phyloP scores from a whole-genome alignment of 192 early-diverging fungal genomes.

The Geranomyces variabilis region DNA sequence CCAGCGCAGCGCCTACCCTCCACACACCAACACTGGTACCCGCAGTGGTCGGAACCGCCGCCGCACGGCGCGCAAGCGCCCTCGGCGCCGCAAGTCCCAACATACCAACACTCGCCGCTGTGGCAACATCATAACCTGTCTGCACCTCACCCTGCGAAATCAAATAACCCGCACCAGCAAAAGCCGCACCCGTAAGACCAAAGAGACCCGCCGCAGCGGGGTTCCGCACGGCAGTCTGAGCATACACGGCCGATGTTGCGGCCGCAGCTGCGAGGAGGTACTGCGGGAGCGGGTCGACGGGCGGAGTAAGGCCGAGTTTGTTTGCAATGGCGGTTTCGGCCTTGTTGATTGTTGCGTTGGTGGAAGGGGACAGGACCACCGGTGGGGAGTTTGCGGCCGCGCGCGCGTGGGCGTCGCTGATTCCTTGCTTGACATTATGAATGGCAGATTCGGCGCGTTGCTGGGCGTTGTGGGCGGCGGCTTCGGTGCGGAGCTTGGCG shows the following conservation, averaged over 20 bases:
- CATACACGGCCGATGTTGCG: not conserved
- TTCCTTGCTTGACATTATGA: not conserved
- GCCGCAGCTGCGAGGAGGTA: constrained; percentile 16
- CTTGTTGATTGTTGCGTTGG: constrained; percentile 12
- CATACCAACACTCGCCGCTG: constrained; percentile 18
- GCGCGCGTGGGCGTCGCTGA: not conserved
- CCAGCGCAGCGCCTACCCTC: constrained; percentile 11
- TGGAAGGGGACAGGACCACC: not conserved
- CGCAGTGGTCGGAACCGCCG: no score
- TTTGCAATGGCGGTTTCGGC: constrained; percentile 8
- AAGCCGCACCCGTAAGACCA: not conserved
- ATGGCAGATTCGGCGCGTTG: not conserved
- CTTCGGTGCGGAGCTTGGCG: constrained; percentile 14
- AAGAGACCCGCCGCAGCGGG: constrained; percentile 13
- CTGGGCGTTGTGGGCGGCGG: constrained; percentile 10
- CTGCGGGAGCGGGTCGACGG: constrained; percentile 29
- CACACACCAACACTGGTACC: not conserved
- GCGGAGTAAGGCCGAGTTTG: not conserved
- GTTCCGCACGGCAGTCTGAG: not conserved
- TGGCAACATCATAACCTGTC: constrained; percentile 21
- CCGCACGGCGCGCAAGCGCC: constrained; percentile 7
- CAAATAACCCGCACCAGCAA: constrained; percentile 15
- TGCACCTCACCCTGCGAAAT: constrained; percentile 2
- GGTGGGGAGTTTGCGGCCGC: not conserved
- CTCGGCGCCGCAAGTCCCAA: constrained; percentile 5